phyloP scores from a whole-genome alignment of 73 alveolate genomes.

The Loxodes magnus region DNA sequence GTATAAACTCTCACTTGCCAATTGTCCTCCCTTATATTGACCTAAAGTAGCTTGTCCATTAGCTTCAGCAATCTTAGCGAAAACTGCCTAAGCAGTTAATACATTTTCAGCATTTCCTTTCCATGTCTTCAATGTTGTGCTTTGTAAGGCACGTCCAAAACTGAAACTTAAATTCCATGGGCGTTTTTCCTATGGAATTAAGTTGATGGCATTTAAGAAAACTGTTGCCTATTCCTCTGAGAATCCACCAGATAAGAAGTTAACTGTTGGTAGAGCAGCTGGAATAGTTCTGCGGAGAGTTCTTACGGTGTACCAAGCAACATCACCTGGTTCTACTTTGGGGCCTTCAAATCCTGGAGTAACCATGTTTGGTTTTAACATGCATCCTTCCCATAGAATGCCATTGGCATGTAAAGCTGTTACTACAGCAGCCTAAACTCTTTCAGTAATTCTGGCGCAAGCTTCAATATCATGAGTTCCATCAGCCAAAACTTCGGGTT shows the following conservation, averaged over 20 bases:
- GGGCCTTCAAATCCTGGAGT: slow-evolving; percentile 88
- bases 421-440: slow-evolving; percentile 77
- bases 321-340: slow-evolving; percentile 55
- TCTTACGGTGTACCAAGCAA: slow-evolving; percentile 75
- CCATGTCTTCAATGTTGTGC: slow-evolving; percentile 80
- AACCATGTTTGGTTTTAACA: slow-evolving; percentile 97
- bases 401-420: slow-evolving; percentile 73
- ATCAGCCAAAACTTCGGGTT: slow-evolving; percentile 91
- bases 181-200: slow-evolving; percentile 30
- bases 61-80: slow-evolving; percentile 71
- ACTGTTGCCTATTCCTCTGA: slow-evolving; percentile 85
- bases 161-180: slow-evolving; percentile 89
- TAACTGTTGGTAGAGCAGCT: slow-evolving; percentile 82
- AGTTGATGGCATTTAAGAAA: slow-evolving; percentile 82
- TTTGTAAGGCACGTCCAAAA: slow-evolving; percentile 89
- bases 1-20: slow-evolving; percentile 8
- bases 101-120: slow-evolving; percentile 78
- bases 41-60: slow-evolving; percentile 85
- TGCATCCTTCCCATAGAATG: slow-evolving; percentile 84
- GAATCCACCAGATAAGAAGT: slow-evolving; percentile 91
- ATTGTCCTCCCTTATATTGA: slow-evolving; percentile 23
- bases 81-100: slow-evolving; percentile 76
- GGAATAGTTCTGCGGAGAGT: slow-evolving; percentile 74
- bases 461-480: slow-evolving; percentile 89
- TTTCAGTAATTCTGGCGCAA: slow-evolving; percentile 80